Evolutionary conservation across 192 early-diverging fungal genomes (phyloP).

Genomic region (Coemansia sp.): DNA sequence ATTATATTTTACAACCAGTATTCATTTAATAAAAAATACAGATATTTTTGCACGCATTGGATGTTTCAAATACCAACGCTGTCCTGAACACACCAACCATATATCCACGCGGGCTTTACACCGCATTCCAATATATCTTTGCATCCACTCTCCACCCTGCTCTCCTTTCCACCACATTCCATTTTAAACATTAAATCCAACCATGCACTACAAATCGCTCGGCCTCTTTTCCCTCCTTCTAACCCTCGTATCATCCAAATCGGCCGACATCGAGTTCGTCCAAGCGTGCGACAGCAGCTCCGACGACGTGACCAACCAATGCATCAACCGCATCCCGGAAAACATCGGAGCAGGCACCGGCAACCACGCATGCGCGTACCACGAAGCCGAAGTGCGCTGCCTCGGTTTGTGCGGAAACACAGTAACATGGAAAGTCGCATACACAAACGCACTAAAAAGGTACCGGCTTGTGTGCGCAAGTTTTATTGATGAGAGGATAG

Average conservation of each 20-base stretch:
- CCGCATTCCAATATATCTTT: too few relatives aligned
- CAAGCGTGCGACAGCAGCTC: conserved; percentile 47
- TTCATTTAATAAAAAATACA: too few relatives aligned
- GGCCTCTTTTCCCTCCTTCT: background rate
- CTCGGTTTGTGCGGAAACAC: conserved; percentile 53
- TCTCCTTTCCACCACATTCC: too few relatives aligned
- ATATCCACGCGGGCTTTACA: too few relatives aligned
- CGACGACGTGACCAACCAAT: conserved; percentile 53
- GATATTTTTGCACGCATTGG: too few relatives aligned
- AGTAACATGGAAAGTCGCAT: conserved; percentile 47
- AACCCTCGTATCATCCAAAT: background rate
- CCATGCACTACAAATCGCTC: background rate
- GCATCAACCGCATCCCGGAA: conserved; percentile 53
- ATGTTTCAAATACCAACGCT: too few relatives aligned
- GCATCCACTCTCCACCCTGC: too few relatives aligned
- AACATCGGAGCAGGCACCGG: conserved; percentile 37
- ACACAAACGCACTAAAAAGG: conserved; percentile 46
- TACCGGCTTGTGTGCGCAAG: conserved; percentile 51
- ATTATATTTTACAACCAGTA: too few relatives aligned
- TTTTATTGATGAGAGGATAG: conserved; percentile 43
- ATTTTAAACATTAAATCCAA: background rate
- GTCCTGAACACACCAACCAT: too few relatives aligned
- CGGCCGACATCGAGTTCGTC: conserved; percentile 45
- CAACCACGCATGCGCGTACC: conserved; percentile 52
- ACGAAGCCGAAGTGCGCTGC: conserved; percentile 51